Conservation (phyloP, 148 eudicot genomes). For the Rhododendron molle region DNA sequence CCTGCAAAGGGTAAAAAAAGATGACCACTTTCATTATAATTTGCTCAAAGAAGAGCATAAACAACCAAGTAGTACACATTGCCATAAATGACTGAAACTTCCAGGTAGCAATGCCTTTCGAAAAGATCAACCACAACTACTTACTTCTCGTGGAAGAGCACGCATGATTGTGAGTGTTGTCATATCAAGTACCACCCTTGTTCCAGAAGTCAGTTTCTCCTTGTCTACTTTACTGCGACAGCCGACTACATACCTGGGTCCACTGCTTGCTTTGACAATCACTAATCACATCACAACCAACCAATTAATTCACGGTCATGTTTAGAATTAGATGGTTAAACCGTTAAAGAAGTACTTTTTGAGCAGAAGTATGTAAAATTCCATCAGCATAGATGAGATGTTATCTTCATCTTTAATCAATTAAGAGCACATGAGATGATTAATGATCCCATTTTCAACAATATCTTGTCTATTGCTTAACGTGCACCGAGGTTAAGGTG, state of each 20-base stretch:
- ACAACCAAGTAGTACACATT: neutral
- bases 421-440: neutral
- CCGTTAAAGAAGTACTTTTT: neutral
- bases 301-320: neutral
- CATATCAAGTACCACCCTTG: conserved; percentile 98
- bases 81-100: neutral
- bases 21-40: neutral
- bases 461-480: neutral
- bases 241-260: conserved; percentile 97
- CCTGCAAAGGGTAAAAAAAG: conserved; percentile 33
- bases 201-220: conserved; percentile 88
- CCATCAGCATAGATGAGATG: neutral
- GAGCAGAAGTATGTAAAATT: neutral
- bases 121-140: conserved; percentile 8
- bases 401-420: neutral
- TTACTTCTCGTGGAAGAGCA: conserved; percentile 94
- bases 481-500: neutral
- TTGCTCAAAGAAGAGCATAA: neutral
- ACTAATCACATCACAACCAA: conserved; percentile 22
- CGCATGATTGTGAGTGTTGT: conserved; percentile 97
- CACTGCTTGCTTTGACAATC: conserved; percentile 98
- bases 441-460: neutral
- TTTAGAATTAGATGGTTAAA: neutral
- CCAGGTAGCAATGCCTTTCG: neutral
- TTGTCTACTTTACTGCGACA: conserved; percentile 97